These are phyloP conservation scores for Pseudocercospora macadamiae DNA, from an alignment of 2,329 filamentous ascomycete genomes.

Conservation along the genomic window DNA sequence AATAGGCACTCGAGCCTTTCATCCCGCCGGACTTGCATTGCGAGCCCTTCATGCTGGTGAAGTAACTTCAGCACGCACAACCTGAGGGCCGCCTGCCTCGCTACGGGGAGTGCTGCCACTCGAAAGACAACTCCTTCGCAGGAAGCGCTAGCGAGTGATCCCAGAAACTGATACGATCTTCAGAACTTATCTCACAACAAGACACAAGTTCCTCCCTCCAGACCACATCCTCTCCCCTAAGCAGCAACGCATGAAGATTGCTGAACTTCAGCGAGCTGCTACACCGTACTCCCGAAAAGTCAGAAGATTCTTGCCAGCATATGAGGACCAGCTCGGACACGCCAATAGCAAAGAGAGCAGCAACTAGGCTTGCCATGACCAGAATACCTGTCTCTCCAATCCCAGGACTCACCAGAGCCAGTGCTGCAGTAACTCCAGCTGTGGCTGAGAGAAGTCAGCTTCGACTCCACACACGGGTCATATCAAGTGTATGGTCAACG, in stretches of 20 bases:
- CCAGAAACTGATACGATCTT: background rate
- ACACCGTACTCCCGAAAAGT: background rate
- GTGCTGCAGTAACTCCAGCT: too few relatives aligned
- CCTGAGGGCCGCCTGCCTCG: background rate
- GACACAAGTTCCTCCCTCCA: background rate
- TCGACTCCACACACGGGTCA: too few relatives aligned
- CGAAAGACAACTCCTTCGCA: background rate
- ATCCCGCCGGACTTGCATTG: background rate
- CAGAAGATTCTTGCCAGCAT: background rate
- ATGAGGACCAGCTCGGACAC: background rate
- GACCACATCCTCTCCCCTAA: background rate
- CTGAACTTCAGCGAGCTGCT: background rate
- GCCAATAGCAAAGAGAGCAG: background rate
- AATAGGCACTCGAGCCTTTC: background rate
- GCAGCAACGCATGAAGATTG: background rate
- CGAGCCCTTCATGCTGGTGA: background rate
- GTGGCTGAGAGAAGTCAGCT: too few relatives aligned
- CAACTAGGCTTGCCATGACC: background rate
- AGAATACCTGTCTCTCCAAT: too few relatives aligned
- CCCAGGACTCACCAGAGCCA: too few relatives aligned
- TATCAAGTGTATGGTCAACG: too few relatives aligned
- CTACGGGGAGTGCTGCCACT: background rate
- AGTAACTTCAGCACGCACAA: too few relatives aligned
- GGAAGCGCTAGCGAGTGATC: background rate
- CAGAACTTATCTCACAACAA: background rate